These are phyloP conservation scores for Coniosporium apollinis DNA, from an alignment of 495 filamentous ascomycete species.

Conservation along the genomic window DNA sequence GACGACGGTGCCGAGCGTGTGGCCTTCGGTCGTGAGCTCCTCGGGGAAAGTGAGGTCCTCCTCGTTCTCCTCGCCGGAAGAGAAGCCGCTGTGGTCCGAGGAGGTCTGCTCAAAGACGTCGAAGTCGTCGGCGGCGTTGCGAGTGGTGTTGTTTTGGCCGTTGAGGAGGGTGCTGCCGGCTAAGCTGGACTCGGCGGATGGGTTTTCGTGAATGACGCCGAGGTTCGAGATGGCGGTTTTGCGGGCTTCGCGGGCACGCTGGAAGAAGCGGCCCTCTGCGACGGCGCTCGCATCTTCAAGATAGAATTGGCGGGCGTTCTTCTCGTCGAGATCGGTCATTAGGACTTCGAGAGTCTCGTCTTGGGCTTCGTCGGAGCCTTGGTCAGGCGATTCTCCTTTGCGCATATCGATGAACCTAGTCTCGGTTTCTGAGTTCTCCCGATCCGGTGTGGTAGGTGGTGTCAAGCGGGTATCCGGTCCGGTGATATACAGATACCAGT, in stretches of 20 bases:
- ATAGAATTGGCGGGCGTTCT: slow-evolving; percentile 93
- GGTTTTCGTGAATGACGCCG: slow-evolving; percentile 23
- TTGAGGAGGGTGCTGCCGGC: slow-evolving; percentile 25
- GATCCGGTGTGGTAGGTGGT: slow-evolving; percentile 62
- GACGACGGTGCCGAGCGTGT: slow-evolving; percentile 83
- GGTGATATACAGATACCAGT: slow-evolving; percentile 97
- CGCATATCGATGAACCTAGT: slow-evolving; percentile 47
- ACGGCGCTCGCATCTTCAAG: slow-evolving; percentile 80
- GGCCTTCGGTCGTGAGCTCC: slow-evolving; percentile 78
- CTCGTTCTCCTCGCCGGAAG: slow-evolving; percentile 36
- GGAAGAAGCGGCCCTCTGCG: slow-evolving; percentile 61
- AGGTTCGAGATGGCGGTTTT: slow-evolving; percentile 33
- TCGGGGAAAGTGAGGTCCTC: slow-evolving; percentile 42
- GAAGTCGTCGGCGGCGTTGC: slow-evolving; percentile 37
- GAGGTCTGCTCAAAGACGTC: slow-evolving; percentile 68
- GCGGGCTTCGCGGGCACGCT: slow-evolving; percentile 39
- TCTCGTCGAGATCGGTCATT: slow-evolving; percentile 92
- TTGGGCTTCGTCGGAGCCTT: slow-evolving; percentile 17
- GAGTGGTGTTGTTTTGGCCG: slow-evolving; percentile 10
- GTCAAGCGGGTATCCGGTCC: slow-evolving; percentile 66
- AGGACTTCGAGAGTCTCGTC: slow-evolving; percentile 96
- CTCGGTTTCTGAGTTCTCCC: slow-evolving; percentile 42
- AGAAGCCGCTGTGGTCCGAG: slow-evolving; percentile 46
- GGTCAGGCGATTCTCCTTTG: neutral
- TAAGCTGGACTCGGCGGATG: slow-evolving; percentile 22